Evolutionary conservation across 1,139 yeast species (phyloP), one percentile per base, ranked within the genome.

Genomic region (Saccharomyces hybrid): DNA sequence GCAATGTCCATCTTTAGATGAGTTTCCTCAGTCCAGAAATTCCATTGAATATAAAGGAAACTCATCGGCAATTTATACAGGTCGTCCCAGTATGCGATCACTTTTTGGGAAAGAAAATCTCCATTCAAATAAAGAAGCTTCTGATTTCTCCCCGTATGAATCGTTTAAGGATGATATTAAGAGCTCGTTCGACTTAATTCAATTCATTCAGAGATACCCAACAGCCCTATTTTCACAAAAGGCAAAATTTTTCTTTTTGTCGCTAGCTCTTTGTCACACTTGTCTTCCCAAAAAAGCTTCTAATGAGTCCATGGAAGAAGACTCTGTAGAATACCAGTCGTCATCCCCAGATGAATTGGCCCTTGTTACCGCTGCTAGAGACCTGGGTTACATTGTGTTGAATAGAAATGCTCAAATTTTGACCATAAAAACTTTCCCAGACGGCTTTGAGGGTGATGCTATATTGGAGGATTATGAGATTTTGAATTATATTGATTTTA

Each of bases 311-410:
- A 41, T 38, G 7, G 85, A 79, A 50, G 80, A 75, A 26, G 74
- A 74, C 47, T 34, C 59, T 13, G 79, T 90, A 23, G 82, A 80
- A 50, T 95, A 91, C 64, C 97, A 90, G 67, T 89, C 98, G 0
- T 84, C 98, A 0, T 91, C 98, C 0, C 99, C 99, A 0, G 99
- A 93, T 73, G 99, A 93, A 68, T 72, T 91, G 53, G 99, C 99
- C 0, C 75, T 93, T 46, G 93, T 93, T 1, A 83, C 86, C 55
- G 99, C 98, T 0, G 99, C 99, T 0, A 78, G 96, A 60, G 99
- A 93, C 67, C 77, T 93, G 75, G 99, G 99, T 0, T 95, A 77
- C 68, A 84, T 91, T 28, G 86, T 90, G 7, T 78, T 76, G 57
- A 90, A 88, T 57, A 81, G 88, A 55, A 81, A 81, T 56, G 81